Evolutionary conservation across 192 early-diverging fungal species (phyloP).

Genomic region (Linnemannia schmuckeri): DNA sequence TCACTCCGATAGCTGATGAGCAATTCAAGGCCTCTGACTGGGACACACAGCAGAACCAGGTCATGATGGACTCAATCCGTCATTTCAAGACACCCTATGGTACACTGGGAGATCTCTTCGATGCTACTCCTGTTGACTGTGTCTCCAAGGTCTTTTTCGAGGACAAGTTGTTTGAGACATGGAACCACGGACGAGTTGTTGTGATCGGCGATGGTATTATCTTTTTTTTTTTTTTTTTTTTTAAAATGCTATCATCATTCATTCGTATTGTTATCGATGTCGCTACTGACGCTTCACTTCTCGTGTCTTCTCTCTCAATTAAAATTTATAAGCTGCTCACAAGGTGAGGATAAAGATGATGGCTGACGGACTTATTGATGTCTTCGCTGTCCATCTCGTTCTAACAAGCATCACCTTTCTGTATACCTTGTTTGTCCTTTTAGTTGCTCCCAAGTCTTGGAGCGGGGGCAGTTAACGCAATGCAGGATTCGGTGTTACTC

Average conservation of each 20-base stretch:
- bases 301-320: too few species aligned
- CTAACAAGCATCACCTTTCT: too few species aligned
- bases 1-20: too few species aligned
- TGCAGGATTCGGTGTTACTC: constrained; percentile 15
- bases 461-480: neutral
- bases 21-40: constrained; percentile 16
- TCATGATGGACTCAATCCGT: constrained; percentile 8
- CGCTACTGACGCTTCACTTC: too few species aligned
- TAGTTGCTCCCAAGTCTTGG: constrained; percentile 14
- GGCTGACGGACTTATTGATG: too few species aligned
- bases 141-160: constrained; percentile 15
- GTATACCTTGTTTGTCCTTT: neutral
- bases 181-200: constrained; percentile 5
- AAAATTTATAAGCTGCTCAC: neutral
- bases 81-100: constrained; percentile 16
- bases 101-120: constrained; percentile 9
- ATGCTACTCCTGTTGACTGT: neutral
- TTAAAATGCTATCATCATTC: too few species aligned
- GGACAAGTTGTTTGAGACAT: constrained; percentile 17
- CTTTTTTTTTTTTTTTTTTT: neutral
- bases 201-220: constrained; percentile 9
- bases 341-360: neutral
- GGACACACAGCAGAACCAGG: neutral
- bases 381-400: too few species aligned
- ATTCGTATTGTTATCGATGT: too few species aligned